phyloP scores from a whole-genome alignment of 2,329 filamentous ascomycete species.

The Alternaria gansuensis region DNA sequence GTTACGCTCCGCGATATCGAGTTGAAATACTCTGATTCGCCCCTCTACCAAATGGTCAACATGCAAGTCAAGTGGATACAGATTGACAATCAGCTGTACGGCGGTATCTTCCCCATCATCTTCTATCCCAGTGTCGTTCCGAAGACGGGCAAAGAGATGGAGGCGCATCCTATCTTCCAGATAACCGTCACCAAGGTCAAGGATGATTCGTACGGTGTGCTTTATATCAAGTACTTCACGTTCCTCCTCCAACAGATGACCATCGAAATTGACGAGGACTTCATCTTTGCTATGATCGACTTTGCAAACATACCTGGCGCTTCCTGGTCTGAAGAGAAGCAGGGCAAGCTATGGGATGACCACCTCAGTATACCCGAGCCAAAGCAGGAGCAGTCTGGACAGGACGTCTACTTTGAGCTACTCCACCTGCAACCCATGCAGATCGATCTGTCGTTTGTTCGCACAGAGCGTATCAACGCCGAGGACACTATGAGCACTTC shows the following conservation, averaged over 20 bases:
- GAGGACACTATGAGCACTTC: constrained; percentile 88
- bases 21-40: constrained; percentile 91
- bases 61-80: constrained; percentile 98
- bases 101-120: constrained; percentile 96
- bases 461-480: constrained; percentile 94
- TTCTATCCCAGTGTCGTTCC: constrained; percentile 97
- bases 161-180: constrained; percentile 93
- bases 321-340: constrained; percentile 82
- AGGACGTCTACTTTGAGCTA: constrained; percentile 98
- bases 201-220: constrained; percentile 95
- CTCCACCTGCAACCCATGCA: constrained; percentile 98
- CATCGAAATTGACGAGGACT: constrained; percentile 95
- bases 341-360: constrained; percentile 89
- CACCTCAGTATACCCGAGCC: constrained; percentile 92
- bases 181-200: constrained; percentile 93
- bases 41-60: constrained; percentile 88
- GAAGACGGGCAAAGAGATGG: constrained; percentile 95
- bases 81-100: constrained; percentile 97
- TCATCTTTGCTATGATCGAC: constrained; percentile 94
- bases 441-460: constrained; percentile 94
- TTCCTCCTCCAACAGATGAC: constrained; percentile 97
- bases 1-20: constrained; percentile 91
- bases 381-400: constrained; percentile 79
- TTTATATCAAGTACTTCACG: constrained; percentile 98
- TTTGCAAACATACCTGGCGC: constrained; percentile 93